phyloP scores from a whole-genome alignment of 1,284 basidiomycete species.

The Malassezia psittaci region DNA sequence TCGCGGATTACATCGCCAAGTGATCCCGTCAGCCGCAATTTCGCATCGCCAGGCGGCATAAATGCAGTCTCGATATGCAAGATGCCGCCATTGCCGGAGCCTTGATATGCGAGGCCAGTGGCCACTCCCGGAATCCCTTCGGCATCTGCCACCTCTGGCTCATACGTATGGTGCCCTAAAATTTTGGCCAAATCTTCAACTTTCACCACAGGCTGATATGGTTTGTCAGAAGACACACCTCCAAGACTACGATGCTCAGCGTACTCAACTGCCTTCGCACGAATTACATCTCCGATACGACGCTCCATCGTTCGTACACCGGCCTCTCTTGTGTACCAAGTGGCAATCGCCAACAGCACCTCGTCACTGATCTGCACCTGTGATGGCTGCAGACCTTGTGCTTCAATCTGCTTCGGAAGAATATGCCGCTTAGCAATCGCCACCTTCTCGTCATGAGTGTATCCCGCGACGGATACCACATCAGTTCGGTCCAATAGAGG shows the following conservation, averaged over 20 bases:
- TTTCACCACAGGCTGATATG: conserved; percentile 60
- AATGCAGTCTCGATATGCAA: conserved; percentile 69
- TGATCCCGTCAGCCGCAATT: conserved; percentile 67
- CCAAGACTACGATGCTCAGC: conserved; percentile 56
- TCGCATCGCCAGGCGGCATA: conserved; percentile 60
- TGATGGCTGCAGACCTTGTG: conserved; percentile 57
- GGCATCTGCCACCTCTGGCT: conserved; percentile 65
- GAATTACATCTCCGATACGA: conserved; percentile 69
- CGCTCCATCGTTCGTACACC: conserved; percentile 85
- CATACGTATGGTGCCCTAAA: conserved; percentile 69
- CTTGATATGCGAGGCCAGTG: conserved; percentile 77
- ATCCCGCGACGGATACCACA: conserved; percentile 49
- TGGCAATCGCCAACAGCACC: conserved; percentile 62
- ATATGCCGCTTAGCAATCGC: conserved; percentile 55
- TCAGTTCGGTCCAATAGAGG: conserved; percentile 50
- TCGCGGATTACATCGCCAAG: conserved; percentile 66
- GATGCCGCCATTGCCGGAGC: conserved; percentile 75
- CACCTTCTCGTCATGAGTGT: conserved; percentile 50
- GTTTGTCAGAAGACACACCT: conserved; percentile 25
- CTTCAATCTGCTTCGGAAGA: conserved; percentile 68
- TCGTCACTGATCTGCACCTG: conserved; percentile 59
- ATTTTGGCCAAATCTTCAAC: conserved; percentile 70
- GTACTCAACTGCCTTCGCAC: conserved; percentile 61
- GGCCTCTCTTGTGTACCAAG: conserved; percentile 72
- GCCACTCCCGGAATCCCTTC: conserved; percentile 63